phyloP scores from a whole-genome alignment of 495 filamentous ascomycete genomes.

The Daldinia vernicosa region DNA sequence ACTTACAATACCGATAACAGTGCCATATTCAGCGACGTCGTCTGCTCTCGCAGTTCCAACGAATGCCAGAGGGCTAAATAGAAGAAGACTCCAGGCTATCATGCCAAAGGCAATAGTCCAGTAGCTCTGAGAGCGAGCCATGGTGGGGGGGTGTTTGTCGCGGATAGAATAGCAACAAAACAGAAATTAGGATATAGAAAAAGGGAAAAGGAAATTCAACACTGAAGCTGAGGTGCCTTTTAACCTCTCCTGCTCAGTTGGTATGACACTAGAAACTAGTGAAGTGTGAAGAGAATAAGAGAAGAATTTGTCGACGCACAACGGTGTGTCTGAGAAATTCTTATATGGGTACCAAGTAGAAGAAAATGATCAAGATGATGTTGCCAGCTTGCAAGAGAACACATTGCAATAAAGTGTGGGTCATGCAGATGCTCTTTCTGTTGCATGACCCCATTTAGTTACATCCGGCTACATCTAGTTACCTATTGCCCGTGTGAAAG shows the following conservation, averaged over 20 bases:
- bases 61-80: conserved; percentile 78
- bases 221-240: conserved; percentile 22
- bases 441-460: conserved; percentile 17
- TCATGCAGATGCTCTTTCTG: conserved; percentile 23
- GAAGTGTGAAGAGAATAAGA: conserved; percentile 22
- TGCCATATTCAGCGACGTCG: conserved; percentile 81
- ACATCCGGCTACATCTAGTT: background rate
- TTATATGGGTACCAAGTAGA: conserved; percentile 27
- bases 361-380: conserved; percentile 27
- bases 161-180: conserved; percentile 4
- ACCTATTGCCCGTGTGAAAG: background rate
- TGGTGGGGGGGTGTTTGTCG: conserved; percentile 46
- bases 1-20: conserved; percentile 89
- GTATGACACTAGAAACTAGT: conserved; percentile 13
- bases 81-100: conserved; percentile 82
- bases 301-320: conserved; percentile 23
- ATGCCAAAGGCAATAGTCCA: conserved; percentile 70
- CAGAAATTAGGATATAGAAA: conserved; percentile 15
- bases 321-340: conserved; percentile 24
- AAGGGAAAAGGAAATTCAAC: conserved; percentile 1
- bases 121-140: conserved; percentile 65
- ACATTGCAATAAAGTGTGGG: conserved; percentile 46
- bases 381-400: conserved; percentile 46
- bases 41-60: conserved; percentile 78
- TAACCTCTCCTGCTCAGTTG: conserved; percentile 30